A percentile compares a stretch with the other conserved stretches of the same genome.
Evolutionary conservation across 2,329 filamentous ascomycete species (phyloP).

Genomic region (Thelonectria blattea): DNA sequence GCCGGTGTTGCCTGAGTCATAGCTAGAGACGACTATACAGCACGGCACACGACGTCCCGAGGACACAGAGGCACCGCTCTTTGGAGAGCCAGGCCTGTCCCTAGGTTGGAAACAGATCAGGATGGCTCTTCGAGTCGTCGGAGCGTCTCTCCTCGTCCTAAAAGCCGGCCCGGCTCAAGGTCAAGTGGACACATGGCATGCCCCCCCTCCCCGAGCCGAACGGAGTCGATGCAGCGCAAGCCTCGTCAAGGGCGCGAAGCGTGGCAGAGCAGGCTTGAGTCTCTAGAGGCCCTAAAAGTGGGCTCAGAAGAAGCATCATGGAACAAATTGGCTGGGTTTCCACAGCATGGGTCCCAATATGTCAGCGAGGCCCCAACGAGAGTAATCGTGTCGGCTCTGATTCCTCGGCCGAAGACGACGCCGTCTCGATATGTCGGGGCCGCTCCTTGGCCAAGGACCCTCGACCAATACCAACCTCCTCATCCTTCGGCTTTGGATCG

Average conservation of each 20-base stretch:
- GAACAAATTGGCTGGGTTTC: slow-evolving; percentile 30
- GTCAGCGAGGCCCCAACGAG: slow-evolving; percentile 30
- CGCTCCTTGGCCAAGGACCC: slow-evolving; percentile 6
- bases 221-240: neutral
- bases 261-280: neutral
- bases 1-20: slow-evolving; percentile 23
- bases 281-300: slow-evolving; percentile 16
- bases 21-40: neutral
- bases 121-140: neutral
- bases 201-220: neutral
- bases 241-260: slow-evolving; percentile 9
- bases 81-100: neutral
- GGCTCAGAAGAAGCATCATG: slow-evolving; percentile 26
- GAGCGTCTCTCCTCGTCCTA: slow-evolving; percentile 9
- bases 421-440: slow-evolving; percentile 21
- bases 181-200: slow-evolving; percentile 14
- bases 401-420: slow-evolving; percentile 23
- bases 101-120: neutral
- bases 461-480: neutral
- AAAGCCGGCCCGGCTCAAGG: slow-evolving; percentile 15
- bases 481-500: neutral
- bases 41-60: slow-evolving; percentile 1
- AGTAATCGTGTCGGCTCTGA: slow-evolving; percentile 28
- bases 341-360: slow-evolving; percentile 25
- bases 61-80: slow-evolving; percentile 1